Evolutionary conservation across 805 yeast species (phyloP).

Genomic region (Candida sphagnicola): DNA sequence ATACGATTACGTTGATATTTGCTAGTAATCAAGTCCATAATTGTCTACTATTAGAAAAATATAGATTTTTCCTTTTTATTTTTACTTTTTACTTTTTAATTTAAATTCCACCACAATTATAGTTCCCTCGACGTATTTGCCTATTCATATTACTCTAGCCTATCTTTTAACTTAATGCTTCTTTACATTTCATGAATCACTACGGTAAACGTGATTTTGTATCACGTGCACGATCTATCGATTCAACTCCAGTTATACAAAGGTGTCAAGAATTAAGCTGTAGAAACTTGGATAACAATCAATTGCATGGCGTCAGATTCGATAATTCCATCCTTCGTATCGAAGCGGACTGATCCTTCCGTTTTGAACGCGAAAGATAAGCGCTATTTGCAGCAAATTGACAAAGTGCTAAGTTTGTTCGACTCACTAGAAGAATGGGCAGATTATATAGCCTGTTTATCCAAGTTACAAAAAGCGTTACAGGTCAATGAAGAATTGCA

Average conservation of each 20-base stretch:
- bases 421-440: slow-evolving; percentile 96
- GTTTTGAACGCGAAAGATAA: slow-evolving; percentile 39
- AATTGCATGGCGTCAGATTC: slow-evolving; percentile 2
- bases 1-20: too few relatives aligned
- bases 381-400: slow-evolving; percentile 63
- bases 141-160: too few relatives aligned
- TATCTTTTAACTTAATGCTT: too few relatives aligned
- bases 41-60: too few relatives aligned
- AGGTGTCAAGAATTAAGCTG: background rate
- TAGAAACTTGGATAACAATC: background rate
- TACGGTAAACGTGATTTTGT: too few relatives aligned
- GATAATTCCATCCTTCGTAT: background rate
- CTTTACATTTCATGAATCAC: too few relatives aligned
- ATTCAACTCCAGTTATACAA: background rate
- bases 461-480: slow-evolving; percentile 72
- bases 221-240: too few relatives aligned
- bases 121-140: too few relatives aligned
- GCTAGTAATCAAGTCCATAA: too few relatives aligned
- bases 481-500: slow-evolving; percentile 24
- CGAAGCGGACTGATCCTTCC: background rate
- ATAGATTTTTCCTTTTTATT: background rate
- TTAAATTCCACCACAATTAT: too few relatives aligned
- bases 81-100: too few relatives aligned
- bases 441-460: slow-evolving; percentile 86
- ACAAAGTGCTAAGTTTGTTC: slow-evolving; percentile 68